A percentile compares a stretch with the other conserved stretches of the same genome.
Conservation (phyloP, 352 stramenopile genomes). For the Globisporangium acanthophoron region DNA sequence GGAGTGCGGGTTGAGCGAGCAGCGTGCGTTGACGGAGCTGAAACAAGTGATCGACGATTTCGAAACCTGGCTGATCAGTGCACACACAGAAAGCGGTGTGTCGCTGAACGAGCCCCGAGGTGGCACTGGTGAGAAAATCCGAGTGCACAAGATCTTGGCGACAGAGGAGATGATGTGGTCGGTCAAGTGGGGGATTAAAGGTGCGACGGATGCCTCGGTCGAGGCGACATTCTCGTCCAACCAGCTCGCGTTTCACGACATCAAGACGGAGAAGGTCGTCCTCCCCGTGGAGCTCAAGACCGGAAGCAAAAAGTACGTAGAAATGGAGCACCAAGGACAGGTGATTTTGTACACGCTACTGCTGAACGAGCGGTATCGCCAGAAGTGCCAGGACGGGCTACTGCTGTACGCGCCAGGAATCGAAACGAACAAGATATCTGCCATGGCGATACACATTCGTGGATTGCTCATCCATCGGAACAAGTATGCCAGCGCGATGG, state of each 20-base stretch:
- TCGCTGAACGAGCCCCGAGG: slow-evolving; percentile 32
- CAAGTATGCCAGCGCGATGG: slow-evolving; percentile 56
- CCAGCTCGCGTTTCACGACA: not conserved
- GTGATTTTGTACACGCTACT: slow-evolving; percentile 88
- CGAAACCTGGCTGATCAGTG: slow-evolving; percentile 33
- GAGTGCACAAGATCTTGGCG: slow-evolving; percentile 44
- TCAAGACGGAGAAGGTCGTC: slow-evolving; percentile 19
- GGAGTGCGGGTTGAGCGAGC: slow-evolving; percentile 58
- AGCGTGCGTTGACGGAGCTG: slow-evolving; percentile 50
- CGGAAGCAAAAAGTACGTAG: slow-evolving; percentile 57
- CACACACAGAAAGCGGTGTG: slow-evolving; percentile 3
- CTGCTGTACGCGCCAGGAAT: slow-evolving; percentile 70
- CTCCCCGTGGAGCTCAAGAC: slow-evolving; percentile 87
- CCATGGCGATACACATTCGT: slow-evolving; percentile 48
- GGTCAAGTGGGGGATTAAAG: slow-evolving; percentile 79
- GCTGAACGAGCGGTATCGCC: slow-evolving; percentile 70
- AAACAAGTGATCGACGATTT: slow-evolving; percentile 52
- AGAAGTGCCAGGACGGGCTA: slow-evolving; percentile 49
- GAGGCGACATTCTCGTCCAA: slow-evolving; percentile 28
- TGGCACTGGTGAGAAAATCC: slow-evolving; percentile 20
- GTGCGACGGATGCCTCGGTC: slow-evolving; percentile 69
- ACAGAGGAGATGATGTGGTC: slow-evolving; percentile 87
- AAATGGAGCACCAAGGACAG: slow-evolving; percentile 71
- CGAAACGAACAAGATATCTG: slow-evolving; percentile 60
- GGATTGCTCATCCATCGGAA: slow-evolving; percentile 70